phyloP scores from a whole-genome alignment of 805 yeast species.

The Saturnispora dispora region DNA sequence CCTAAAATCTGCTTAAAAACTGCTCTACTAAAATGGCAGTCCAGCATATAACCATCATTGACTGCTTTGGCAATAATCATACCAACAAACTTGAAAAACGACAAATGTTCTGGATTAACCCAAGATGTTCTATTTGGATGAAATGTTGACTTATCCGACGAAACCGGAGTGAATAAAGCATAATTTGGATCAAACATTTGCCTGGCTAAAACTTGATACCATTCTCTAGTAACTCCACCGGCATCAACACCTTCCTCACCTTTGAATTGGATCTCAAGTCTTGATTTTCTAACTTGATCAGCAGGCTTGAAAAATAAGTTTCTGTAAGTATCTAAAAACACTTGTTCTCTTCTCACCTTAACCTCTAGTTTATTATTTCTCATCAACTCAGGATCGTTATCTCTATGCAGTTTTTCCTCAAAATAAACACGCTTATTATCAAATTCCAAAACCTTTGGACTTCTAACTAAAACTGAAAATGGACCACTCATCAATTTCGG shows the following conservation, averaged over 20 bases:
- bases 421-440: conserved; percentile 88
- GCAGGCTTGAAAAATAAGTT: conserved; percentile 69
- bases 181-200: conserved; percentile 96
- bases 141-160: conserved; percentile 86
- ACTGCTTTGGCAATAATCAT: conserved; percentile 91
- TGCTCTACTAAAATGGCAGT: conserved; percentile 91
- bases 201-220: conserved; percentile 90
- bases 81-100: conserved; percentile 92
- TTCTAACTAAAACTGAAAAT: conserved; percentile 77
- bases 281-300: conserved; percentile 62
- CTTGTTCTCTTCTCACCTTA: conserved; percentile 77
- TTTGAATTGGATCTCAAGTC: conserved; percentile 71
- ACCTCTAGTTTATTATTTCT: conserved; percentile 40
- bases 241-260: conserved; percentile 98
- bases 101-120: conserved; percentile 86
- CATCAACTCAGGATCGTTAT: conserved; percentile 31
- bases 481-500: conserved; percentile 96
- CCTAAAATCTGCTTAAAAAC: conserved; percentile 85
- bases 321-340: conserved; percentile 83
- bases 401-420: conserved; percentile 58
- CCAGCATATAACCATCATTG: conserved; percentile 74
- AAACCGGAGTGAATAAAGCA: conserved; percentile 84
- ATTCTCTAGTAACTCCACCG: conserved; percentile 95
- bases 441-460: conserved; percentile 84
- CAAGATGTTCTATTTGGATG: conserved; percentile 91